Evolutionary conservation across 2,329 filamentous ascomycete species (phyloP), one percentile per base, ranked within the genome.

Genomic region (Colletotrichum lini): DNA sequence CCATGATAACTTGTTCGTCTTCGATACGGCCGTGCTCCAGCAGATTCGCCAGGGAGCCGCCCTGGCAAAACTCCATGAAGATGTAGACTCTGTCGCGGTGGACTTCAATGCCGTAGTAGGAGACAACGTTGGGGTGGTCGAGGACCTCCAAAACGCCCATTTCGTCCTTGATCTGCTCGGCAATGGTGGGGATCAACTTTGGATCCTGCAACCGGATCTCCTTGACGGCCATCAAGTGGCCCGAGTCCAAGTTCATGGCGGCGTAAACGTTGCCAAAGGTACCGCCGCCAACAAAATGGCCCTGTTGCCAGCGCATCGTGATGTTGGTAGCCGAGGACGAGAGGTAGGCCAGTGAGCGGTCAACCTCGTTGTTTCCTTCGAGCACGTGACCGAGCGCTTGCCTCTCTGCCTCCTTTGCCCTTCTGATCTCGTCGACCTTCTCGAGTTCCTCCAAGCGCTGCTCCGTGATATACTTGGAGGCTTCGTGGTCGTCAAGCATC

Each of bases 11-110:
- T 67, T 95, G 96, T 81, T 99, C 96, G 79, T 98, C 97, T 84
- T 98, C 96, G 74, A 99, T 98, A 50, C 96, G 93, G 15, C 96
- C 96, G 78, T 99, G 96, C 80, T 99, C 96, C 52, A 99, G 86
- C 63, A 99, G 85, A 61, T 90, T 93, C 52, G 96, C 95, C 59
- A 99, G 87, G 18, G 96, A 98, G 23, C 96, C 96, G 62, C 96
- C 96, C 5, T 95, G 97, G 81, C 96, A 99, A 82, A 97, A 98
- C 82, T 99, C 96, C 96, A 99, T 99, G 80, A 99, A 99, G 75
- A 99, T 98, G 82, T 98, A 99, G n/a, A 99, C 96, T 79, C 98
- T 96, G 86, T 99, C 96, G 73, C 96, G 91, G 82, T 99, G 96
- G 3, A 98, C 96, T 81, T 99, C 96, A 78, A 99, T 98, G 70